These are phyloP conservation scores for Jamesozyma lodderae DNA, from an alignment of 805 yeast species.

Conservation along the genomic window DNA sequence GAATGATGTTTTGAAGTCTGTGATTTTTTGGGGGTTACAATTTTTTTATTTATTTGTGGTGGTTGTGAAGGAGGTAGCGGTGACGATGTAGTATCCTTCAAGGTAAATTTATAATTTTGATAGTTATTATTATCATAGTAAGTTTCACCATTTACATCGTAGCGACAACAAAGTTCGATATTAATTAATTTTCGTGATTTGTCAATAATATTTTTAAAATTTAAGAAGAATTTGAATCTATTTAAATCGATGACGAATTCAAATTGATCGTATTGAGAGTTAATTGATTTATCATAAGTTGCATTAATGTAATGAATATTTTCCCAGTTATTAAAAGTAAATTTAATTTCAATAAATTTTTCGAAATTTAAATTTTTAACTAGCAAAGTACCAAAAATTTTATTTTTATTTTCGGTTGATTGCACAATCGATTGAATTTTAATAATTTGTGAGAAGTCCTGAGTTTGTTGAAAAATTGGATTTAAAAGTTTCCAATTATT, in stretches of 20 bases:
- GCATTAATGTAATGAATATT: slow-evolving; percentile 27
- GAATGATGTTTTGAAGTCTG: no score
- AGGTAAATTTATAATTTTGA: slow-evolving; percentile 24
- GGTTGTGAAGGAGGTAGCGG: not conserved
- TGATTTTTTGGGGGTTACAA: no score
- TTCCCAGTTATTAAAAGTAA: slow-evolving; percentile 28
- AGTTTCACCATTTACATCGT: slow-evolving; percentile 28
- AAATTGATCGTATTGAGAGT: slow-evolving; percentile 24
- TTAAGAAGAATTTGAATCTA: slow-evolving; percentile 21
- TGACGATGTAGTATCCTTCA: slow-evolving; percentile 2
- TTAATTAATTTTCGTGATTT: slow-evolving; percentile 10
- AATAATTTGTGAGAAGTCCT: slow-evolving; percentile 9
- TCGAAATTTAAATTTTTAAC: slow-evolving; percentile 29
- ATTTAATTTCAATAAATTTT: slow-evolving; percentile 28
- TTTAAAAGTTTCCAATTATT: not conserved
- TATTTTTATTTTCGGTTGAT: not conserved
- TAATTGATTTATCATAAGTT: slow-evolving; percentile 19
- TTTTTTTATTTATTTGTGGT: not conserved
- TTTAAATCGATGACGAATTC: slow-evolving; percentile 25
- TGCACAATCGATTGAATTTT: slow-evolving; percentile 19
- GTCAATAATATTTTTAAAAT: slow-evolving; percentile 16
- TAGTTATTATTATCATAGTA: slow-evolving; percentile 31
- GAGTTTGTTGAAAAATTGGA: not conserved
- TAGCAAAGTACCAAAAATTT: slow-evolving; percentile 21
- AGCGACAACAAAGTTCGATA: slow-evolving; percentile 27